Evolutionary conservation across 768 basidiomycete species (phyloP).

Genomic region (Pleurotus salmoneostramineus): DNA sequence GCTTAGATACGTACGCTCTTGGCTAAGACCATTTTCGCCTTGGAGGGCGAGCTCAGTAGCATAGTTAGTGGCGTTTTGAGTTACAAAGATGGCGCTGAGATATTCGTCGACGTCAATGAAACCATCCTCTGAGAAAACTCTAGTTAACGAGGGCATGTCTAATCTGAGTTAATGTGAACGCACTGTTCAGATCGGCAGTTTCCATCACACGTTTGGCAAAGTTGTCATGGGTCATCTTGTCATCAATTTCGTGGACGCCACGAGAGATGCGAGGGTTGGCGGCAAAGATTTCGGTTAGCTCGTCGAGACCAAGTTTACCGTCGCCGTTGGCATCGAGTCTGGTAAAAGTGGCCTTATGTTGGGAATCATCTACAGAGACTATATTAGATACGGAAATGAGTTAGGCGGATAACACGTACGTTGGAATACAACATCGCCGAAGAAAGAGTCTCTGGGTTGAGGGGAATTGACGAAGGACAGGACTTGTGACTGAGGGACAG

Average conservation of each 20-base stretch:
- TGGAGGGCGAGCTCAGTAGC: not conserved
- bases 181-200: not conserved
- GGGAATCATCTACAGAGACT: not conserved
- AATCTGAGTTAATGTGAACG: not conserved
- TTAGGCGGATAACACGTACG: not conserved
- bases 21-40: not conserved
- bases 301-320: not conserved
- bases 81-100: not conserved
- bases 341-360: constrained; percentile 3
- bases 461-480: constrained; percentile 2
- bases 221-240: not conserved
- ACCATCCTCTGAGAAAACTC: not conserved
- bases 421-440: constrained; percentile 6
- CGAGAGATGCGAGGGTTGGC: not conserved
- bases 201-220: not conserved
- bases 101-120: not conserved
- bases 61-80: constrained; percentile 1
- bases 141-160: not conserved
- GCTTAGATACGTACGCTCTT: not conserved
- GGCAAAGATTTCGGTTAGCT: not conserved
- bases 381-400: not conserved
- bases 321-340: constrained; percentile 3
- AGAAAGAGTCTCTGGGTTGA: not conserved
- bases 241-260: not conserved
- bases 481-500: not conserved